phyloP scores from a whole-genome alignment of 306 rosid genomes.

The Astragalus membranaceus region DNA sequence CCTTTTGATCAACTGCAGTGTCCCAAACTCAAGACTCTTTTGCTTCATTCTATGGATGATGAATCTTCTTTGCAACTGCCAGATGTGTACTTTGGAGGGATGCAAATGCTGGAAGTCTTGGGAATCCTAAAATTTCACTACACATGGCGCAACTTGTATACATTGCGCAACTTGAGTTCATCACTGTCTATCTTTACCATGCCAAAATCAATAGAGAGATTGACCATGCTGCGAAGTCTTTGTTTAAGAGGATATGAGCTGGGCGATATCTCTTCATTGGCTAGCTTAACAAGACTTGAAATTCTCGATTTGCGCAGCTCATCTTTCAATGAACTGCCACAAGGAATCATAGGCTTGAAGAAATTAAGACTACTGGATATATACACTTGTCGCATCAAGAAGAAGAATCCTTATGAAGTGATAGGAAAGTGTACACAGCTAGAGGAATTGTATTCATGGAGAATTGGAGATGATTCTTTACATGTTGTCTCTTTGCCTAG shows the following conservation, averaged over 20 bases:
- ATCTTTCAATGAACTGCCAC: neutral
- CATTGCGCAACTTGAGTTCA: neutral
- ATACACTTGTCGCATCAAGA: neutral
- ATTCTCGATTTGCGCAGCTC: constrained; percentile 3
- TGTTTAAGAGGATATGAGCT: neutral
- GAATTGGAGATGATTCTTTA: neutral
- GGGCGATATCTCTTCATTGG: neutral
- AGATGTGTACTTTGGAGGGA: neutral
- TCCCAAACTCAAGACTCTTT: neutral
- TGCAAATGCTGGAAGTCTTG: constrained; percentile 1
- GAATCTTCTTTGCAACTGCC: constrained; percentile 1
- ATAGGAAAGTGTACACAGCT: neutral
- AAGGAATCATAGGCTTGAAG: neutral
- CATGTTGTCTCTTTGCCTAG: neutral
- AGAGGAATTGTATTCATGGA: neutral
- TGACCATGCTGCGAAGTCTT: neutral
- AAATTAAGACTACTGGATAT: neutral
- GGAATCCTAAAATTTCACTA: neutral
- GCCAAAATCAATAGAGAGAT: neutral
- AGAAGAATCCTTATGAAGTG: constrained; percentile 2
- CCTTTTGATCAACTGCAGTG: neutral
- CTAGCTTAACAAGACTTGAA: constrained; percentile 3
- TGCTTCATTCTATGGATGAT: neutral
- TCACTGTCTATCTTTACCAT: neutral
- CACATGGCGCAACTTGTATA: neutral